phyloP scores from a whole-genome alignment of 2,329 filamentous ascomycete species.

The Alternaria arborescens region DNA sequence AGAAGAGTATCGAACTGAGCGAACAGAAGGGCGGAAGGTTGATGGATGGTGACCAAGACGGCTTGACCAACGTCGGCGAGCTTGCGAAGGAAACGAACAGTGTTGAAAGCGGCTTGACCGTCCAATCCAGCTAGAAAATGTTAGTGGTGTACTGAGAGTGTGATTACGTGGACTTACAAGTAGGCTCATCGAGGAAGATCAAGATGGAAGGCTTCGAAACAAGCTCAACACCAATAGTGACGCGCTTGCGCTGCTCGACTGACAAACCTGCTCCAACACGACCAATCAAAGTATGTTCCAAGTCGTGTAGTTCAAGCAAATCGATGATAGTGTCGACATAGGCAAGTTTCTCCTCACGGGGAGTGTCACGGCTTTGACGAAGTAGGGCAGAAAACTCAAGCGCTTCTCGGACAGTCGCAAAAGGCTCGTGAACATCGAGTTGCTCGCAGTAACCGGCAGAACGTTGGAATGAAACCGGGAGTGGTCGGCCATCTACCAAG shows the following conservation, averaged over 20 bases:
- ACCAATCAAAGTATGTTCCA: constrained; percentile 39
- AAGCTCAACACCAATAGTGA: constrained; percentile 67
- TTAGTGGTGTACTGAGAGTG: background rate
- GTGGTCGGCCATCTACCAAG: constrained; percentile 40
- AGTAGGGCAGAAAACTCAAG: constrained; percentile 43
- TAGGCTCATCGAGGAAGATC: constrained; percentile 79
- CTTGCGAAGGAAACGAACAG: constrained; percentile 75
- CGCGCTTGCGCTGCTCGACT: constrained; percentile 67
- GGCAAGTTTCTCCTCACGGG: constrained; percentile 34
- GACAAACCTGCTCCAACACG: constrained; percentile 38
- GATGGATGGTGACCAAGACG: constrained; percentile 86
- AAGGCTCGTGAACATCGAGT: constrained; percentile 41
- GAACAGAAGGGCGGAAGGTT: constrained; percentile 81
- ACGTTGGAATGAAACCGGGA: constrained; percentile 40
- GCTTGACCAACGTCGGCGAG: constrained; percentile 79
- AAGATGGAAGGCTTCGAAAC: constrained; percentile 69
- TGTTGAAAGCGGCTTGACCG: constrained; percentile 74
- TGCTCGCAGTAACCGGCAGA: constrained; percentile 48
- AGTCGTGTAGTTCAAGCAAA: constrained; percentile 36
- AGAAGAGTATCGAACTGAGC: constrained; percentile 83
- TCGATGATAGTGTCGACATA: constrained; percentile 42
- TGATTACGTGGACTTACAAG: constrained; percentile 54
- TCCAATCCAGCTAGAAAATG: constrained; percentile 64
- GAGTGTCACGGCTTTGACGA: constrained; percentile 33
- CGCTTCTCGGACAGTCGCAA: constrained; percentile 40